Conservation (phyloP, 768 basidiomycete species). For the Ramaria sp. region DNA sequence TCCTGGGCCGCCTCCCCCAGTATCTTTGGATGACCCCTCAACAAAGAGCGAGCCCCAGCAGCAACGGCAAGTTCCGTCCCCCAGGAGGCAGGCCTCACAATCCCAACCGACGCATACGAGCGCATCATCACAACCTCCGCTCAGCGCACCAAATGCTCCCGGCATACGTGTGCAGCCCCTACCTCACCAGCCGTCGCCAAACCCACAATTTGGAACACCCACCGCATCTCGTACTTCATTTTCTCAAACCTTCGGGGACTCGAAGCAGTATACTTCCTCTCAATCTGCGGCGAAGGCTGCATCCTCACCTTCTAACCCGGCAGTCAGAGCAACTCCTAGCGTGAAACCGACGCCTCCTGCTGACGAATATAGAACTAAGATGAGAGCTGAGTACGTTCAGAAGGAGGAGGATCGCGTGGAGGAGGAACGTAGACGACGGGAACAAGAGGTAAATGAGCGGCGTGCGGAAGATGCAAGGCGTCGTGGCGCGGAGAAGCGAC, state of each 20-base stretch:
- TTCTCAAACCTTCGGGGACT: background rate
- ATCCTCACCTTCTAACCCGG: slow-evolving; percentile 4
- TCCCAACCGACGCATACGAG: background rate
- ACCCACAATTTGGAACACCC: background rate
- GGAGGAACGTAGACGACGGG: slow-evolving; percentile 22
- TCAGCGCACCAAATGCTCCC: background rate
- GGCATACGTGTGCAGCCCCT: background rate
- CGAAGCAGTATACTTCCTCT: background rate
- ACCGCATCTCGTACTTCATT: background rate
- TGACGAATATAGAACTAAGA: slow-evolving; percentile 22
- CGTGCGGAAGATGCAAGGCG: slow-evolving; percentile 8
- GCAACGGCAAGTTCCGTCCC: background rate
- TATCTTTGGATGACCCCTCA: background rate
- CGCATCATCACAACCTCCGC: background rate
- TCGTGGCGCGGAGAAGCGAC: slow-evolving; percentile 10
- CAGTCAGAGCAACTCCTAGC: slow-evolving; percentile 12
- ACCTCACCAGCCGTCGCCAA: background rate
- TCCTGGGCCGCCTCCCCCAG: background rate
- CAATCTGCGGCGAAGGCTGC: too few relatives aligned
- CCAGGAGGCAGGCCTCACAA: background rate
- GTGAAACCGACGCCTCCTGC: slow-evolving; percentile 11
- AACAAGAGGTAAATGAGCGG: slow-evolving; percentile 3
- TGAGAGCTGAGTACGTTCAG: slow-evolving; percentile 14
- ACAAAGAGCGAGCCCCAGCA: background rate
- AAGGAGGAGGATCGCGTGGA: slow-evolving; percentile 57